Evolutionary conservation across 305 asterid species (phyloP).

Genomic region (Fraxinus baroniana): DNA sequence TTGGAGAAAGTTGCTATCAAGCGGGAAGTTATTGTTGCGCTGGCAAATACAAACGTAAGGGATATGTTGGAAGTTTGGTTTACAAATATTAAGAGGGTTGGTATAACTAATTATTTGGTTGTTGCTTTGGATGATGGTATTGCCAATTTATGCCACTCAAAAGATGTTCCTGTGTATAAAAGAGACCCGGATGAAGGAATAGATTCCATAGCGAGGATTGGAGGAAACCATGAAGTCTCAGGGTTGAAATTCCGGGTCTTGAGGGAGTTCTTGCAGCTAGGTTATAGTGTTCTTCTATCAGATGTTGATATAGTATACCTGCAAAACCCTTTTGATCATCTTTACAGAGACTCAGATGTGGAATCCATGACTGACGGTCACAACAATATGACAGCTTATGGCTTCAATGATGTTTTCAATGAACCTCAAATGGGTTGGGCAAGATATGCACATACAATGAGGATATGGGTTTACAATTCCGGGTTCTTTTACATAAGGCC

Average conservation of each 20-base stretch:
- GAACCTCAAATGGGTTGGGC: slow-evolving; percentile 17
- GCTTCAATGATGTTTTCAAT: slow-evolving; percentile 6
- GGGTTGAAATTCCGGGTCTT: slow-evolving; percentile 1
- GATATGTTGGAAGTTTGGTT: slow-evolving; percentile 51
- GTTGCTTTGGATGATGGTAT: slow-evolving; percentile 49
- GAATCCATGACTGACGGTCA: slow-evolving; percentile 10
- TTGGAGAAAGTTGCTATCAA: slow-evolving; percentile 42
- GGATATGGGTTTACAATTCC: background rate
- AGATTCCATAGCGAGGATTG: background rate
- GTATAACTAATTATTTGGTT: slow-evolving; percentile 52
- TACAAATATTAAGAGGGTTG: slow-evolving; percentile 43
- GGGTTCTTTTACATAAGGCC: slow-evolving; percentile 25
- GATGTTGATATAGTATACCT: background rate
- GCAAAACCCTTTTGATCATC: slow-evolving; percentile 10
- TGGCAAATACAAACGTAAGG: slow-evolving; percentile 51
- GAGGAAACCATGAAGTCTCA: background rate
- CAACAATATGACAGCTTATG: slow-evolving; percentile 4
- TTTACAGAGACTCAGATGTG: slow-evolving; percentile 2
- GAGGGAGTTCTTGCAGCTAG: slow-evolving; percentile 1
- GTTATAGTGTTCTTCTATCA: background rate
- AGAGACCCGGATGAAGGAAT: background rate
- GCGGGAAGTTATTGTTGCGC: slow-evolving; percentile 51
- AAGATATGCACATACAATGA: slow-evolving; percentile 9
- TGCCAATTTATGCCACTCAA: background rate
- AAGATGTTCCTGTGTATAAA: background rate